Evolutionary conservation across 164 flowering plant species (phyloP).

Genomic region (Aristolochia fimbriata): DNA sequence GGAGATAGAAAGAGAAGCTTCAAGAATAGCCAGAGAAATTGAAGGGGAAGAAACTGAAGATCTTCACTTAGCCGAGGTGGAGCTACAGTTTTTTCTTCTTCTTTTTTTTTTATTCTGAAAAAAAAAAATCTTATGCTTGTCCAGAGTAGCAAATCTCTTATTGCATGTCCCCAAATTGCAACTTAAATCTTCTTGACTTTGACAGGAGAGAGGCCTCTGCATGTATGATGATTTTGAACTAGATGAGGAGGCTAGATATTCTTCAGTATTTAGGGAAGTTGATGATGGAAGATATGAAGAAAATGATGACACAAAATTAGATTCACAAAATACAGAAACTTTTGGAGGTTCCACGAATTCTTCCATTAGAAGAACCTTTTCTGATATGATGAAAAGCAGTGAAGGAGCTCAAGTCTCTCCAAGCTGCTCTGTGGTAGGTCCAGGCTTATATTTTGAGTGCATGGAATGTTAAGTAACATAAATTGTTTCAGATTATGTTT

Average conservation of each 20-base stretch:
- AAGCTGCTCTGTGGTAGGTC: slow-evolving; percentile 36
- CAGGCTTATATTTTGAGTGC: slow-evolving; percentile 1
- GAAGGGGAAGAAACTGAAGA: slow-evolving; percentile 91
- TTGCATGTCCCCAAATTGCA: no score
- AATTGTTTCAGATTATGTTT: not conserved
- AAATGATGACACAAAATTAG: slow-evolving; percentile 39
- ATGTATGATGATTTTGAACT: slow-evolving; percentile 47
- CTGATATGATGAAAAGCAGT: slow-evolving; percentile 29
- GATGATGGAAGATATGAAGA: slow-evolving; percentile 71
- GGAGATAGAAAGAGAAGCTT: slow-evolving; percentile 76
- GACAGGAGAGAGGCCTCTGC: slow-evolving; percentile 75
- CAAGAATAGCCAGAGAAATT: slow-evolving; percentile 88
- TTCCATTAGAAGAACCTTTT: slow-evolving; percentile 22
- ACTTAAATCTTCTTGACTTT: slow-evolving; percentile 5
- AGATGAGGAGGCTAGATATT: slow-evolving; percentile 87
- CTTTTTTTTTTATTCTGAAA: no score
- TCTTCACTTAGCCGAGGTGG: slow-evolving; percentile 92
- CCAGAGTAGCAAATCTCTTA: no score
- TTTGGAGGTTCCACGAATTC: slow-evolving; percentile 51
- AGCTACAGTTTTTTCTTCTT: not conserved
- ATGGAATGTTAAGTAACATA: not conserved
- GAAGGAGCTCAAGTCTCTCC: slow-evolving; percentile 35
- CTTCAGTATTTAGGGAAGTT: slow-evolving; percentile 57
- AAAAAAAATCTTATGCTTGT: no score
- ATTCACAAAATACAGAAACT: slow-evolving; percentile 54